Conservation (phyloP, 2,329 filamentous ascomycete species). For the Ceratocystis diversiconidia region DNA sequence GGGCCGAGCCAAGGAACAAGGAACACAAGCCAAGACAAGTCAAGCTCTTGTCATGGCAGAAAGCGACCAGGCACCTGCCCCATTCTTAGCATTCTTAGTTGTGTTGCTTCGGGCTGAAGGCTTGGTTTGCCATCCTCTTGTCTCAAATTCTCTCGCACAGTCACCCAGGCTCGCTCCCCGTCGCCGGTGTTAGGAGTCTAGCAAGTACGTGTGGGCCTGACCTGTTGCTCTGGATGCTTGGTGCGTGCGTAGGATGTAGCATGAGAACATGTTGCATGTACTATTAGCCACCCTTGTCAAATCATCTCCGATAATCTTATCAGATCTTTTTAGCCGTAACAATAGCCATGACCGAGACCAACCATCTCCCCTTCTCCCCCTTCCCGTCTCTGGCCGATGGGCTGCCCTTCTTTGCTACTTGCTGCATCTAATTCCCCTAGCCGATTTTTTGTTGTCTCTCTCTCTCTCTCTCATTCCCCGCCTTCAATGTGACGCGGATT, state of each 20-base stretch:
- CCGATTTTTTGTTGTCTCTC: not conserved
- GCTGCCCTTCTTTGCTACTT: not conserved
- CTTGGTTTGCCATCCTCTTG: not conserved
- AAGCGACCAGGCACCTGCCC: not conserved
- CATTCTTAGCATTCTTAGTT: not conserved
- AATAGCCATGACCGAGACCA: not conserved
- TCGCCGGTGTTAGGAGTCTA: not conserved
- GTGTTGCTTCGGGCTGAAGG: not conserved
- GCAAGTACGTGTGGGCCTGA: not conserved
- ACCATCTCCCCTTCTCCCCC: not conserved
- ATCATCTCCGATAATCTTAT: not conserved
- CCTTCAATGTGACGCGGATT: not conserved
- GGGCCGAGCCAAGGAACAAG: not conserved
- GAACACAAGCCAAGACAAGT: not conserved
- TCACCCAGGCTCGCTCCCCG: not conserved
- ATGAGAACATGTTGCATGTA: too few species aligned
- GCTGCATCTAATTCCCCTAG: not conserved
- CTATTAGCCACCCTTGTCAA: not conserved
- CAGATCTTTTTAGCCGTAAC: not conserved
- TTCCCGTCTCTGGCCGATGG: not conserved
- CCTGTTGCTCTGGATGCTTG: not conserved
- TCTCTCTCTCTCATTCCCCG: not conserved
- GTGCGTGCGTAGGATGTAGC: too few species aligned
- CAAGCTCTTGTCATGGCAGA: not conserved
- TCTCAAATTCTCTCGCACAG: not conserved